Base-by-base conservation (phyloP, 768 basidiomycete species). In the Serendipita sp. region DNA sequence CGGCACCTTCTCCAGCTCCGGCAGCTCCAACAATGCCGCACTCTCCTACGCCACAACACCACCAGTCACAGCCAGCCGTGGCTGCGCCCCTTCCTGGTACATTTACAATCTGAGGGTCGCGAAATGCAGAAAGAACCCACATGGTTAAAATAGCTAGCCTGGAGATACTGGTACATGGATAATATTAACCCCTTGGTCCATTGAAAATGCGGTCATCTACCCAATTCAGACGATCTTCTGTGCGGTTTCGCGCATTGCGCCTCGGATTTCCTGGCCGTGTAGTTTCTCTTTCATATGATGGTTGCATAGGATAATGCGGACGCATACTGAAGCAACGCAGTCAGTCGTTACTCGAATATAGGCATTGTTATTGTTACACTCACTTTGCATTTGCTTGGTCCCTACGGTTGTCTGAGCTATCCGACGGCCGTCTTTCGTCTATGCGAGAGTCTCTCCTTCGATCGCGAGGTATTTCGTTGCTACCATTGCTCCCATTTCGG, bases 151-250 rank as follows among this genome's bases (percentile, higher is more conserved):
- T 78, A 18, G 71, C 63, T 44, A 58, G 72, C 63, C 64, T 70
- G 46, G 36, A 76, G 15, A 8, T 75, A 60, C 71, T 74, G 67
- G 68, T 67, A 65, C 66, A 71, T 47, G 71, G 73, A 4, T 68
- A 64, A 30, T 60, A 68, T 44, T 38, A 34, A 23, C 65, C 36
- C 16, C 63, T 32, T 64, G 66, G 67, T 38, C 73, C 79, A 69
- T 79, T 81, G 65, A 77, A 80, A 45, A 65, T n/a, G 63, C 71
- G 71, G 13, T 76, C 77, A 66, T 81, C 80, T 34, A 81, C 80
- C 79, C 79, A 80, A 23, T 44, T 23, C 23, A 32, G 5, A 36
- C 56, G 65, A 4, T 65, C 52, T 18, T 63, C 56, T 38, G 36
- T 34, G 0, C 28, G 62, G 15, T 35, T 44, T 62, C 65, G 58